These are phyloP conservation scores for Lyophyllum atratum DNA, from an alignment of 768 basidiomycete genomes.

Conservation along the genomic window DNA sequence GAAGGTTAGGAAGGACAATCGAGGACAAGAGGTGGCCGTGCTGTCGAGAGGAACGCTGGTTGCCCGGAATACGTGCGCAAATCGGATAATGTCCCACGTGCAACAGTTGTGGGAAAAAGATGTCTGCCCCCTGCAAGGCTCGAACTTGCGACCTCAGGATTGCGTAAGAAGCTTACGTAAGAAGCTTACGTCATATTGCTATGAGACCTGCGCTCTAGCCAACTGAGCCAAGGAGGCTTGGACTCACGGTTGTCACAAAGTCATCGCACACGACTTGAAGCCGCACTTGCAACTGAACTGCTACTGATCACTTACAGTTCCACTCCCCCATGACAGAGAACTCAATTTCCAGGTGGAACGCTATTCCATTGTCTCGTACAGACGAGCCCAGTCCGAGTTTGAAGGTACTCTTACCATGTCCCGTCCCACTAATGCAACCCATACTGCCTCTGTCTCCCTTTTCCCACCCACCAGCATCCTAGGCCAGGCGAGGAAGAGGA, in stretches of 20 bases:
- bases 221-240: background rate
- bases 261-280: too few species aligned
- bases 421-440: constrained; percentile 41
- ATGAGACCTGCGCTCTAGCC: background rate
- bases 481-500: constrained; percentile 53
- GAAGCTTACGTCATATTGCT: too few species aligned
- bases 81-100: background rate
- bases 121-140: constrained; percentile 47
- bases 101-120: background rate
- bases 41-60: background rate
- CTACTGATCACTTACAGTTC: background rate
- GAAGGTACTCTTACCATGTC: constrained; percentile 73
- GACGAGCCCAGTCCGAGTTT: constrained; percentile 26
- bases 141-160: constrained; percentile 68
- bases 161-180: too few species aligned
- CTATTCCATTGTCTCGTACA: constrained; percentile 5
- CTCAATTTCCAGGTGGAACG: constrained; percentile 66
- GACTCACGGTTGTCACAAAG: background rate
- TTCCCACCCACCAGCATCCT: constrained; percentile 61
- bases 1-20: background rate
- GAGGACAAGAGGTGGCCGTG: background rate
- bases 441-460: constrained; percentile 56
- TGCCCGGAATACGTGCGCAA: background rate
- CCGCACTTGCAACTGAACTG: too few species aligned
- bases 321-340: constrained; percentile 57